Evolutionary conservation across 2,329 filamentous ascomycete genomes (phyloP).

Genomic region (Paramyrothecium roridum): DNA sequence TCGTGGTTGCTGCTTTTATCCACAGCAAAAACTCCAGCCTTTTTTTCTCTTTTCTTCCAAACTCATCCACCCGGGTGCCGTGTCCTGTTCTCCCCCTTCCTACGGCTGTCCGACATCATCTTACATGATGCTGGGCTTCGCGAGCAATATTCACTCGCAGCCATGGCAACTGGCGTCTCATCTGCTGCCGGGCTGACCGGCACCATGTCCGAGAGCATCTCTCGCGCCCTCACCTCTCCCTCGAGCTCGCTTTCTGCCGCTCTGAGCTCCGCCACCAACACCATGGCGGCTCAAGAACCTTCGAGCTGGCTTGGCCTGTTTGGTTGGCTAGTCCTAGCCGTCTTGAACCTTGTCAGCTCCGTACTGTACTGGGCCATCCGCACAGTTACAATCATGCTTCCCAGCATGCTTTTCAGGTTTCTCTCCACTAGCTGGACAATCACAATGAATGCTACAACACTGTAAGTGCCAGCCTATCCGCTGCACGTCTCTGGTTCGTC

Average conservation of each 20-base stretch:
- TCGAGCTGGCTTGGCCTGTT: conserved; percentile 57
- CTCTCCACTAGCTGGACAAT: conserved; percentile 93
- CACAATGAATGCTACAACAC: conserved; percentile 96
- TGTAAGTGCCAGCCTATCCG: conserved; percentile 52
- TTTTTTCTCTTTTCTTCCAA: conserved; percentile 15
- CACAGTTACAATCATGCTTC: conserved; percentile 83
- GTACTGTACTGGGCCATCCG: conserved; percentile 77
- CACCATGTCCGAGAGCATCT: conserved; percentile 28
- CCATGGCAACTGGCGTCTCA: conserved; percentile 39
- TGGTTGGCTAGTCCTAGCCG: conserved; percentile 50
- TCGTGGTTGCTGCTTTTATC: conserved; percentile 2
- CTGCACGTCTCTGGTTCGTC: background rate
- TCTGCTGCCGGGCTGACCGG: conserved; percentile 29
- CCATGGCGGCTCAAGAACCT: conserved; percentile 33
- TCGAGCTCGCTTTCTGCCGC: conserved; percentile 30
- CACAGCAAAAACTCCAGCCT: conserved; percentile 10
- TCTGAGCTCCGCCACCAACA: conserved; percentile 30
- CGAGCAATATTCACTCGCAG: conserved; percentile 25
- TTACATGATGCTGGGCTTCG: conserved; percentile 33
- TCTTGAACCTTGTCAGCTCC: conserved; percentile 54
- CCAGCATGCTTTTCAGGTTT: conserved; percentile 83
- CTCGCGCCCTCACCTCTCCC: conserved; percentile 25
- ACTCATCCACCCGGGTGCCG: conserved; percentile 9
- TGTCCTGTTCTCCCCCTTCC: conserved; percentile 13
- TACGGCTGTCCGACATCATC: conserved; percentile 12